Evolutionary conservation across 2,329 filamentous ascomycete species (phyloP), one percentile per base, ranked within the genome.

Genomic region (Leptographium lundbergii): DNA sequence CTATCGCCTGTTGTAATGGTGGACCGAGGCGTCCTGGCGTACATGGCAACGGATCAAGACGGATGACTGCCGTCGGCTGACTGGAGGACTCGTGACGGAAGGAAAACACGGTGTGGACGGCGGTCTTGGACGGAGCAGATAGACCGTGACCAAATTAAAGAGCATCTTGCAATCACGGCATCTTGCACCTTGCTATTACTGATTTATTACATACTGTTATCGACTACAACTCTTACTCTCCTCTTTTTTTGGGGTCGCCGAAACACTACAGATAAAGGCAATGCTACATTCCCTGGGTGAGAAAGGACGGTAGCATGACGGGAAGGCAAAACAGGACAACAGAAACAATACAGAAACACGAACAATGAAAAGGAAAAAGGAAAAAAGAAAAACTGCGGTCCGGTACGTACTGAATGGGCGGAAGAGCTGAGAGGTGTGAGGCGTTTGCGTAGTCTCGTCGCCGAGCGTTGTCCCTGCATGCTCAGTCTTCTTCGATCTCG

Each of bases 401-500:
- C 65, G 60, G 68, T 71, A 73, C 70, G 67, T 73, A 72, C 71
- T 65, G 52, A 58, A 59, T 45, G 51, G 24, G 4, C 32, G n/a
- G n/a, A 42, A 19, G 13, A n/a, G 42, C 6, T n/a, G 17, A 19
- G 14, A n/a, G 42, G 19, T 6, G 42, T n/a, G 19, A n/a, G 19
- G 36, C 22, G 14, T 39, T 39, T 39, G 36, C 10, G 14, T 39
- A 6, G 29, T 24, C 29, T 19, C 29, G 32, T n/a, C 10, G 14
- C 19, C 5, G 50, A 3, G 22, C 24, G 6, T 9, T 4, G 50
- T 34, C 19, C 17, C 13, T 2, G 14, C 22, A 19, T 22, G 7
- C 24, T 58, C 54, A 83, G 65, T 84, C 81, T 77, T 97, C 91
- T 73, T 96, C 94, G 66, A 99, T 97, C 75, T 99, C 94, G 57